Evolutionary conservation across 1,139 yeast genomes (phyloP).

Genomic region (Kazachstania sp.): DNA sequence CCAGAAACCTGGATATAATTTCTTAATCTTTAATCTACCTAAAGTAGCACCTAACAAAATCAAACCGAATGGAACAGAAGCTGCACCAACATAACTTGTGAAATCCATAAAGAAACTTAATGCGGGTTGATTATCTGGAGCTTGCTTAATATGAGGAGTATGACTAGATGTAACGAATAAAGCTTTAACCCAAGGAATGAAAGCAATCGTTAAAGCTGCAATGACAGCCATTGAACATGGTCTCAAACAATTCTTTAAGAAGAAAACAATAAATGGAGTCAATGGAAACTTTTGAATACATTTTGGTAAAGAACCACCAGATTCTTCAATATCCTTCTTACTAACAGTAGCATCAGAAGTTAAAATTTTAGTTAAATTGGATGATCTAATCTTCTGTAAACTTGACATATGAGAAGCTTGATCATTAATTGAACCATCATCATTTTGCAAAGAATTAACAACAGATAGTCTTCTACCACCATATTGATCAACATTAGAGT

Average conservation of each 20-base stretch:
- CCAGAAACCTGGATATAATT: slow-evolving; percentile 66
- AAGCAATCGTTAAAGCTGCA: slow-evolving; percentile 53
- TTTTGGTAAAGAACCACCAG: slow-evolving; percentile 25
- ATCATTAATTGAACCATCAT: neutral
- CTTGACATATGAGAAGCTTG: slow-evolving; percentile 3
- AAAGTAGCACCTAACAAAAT: slow-evolving; percentile 78
- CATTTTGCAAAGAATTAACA: neutral
- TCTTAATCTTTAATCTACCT: slow-evolving; percentile 54
- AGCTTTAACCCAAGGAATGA: slow-evolving; percentile 83
- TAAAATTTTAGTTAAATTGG: slow-evolving; percentile 26
- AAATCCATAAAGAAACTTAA: slow-evolving; percentile 77
- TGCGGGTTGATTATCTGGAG: slow-evolving; percentile 82
- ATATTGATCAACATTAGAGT: slow-evolving; percentile 40
- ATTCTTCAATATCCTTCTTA: slow-evolving; percentile 26
- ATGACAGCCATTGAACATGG: slow-evolving; percentile 66
- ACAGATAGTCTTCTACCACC: slow-evolving; percentile 21
- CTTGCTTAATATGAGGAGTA: slow-evolving; percentile 42
- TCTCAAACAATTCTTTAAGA: slow-evolving; percentile 53
- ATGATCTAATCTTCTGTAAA: slow-evolving; percentile 11
- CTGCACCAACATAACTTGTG: slow-evolving; percentile 70
- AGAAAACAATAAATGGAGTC: slow-evolving; percentile 27
- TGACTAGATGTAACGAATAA: slow-evolving; percentile 46
- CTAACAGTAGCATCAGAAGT: slow-evolving; percentile 31
- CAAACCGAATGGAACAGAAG: slow-evolving; percentile 83
- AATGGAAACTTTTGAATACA: slow-evolving; percentile 26